These are phyloP conservation scores for Ampelomyces quisqualis DNA, from an alignment of 2,329 filamentous ascomycete species.

Conservation along the genomic window DNA sequence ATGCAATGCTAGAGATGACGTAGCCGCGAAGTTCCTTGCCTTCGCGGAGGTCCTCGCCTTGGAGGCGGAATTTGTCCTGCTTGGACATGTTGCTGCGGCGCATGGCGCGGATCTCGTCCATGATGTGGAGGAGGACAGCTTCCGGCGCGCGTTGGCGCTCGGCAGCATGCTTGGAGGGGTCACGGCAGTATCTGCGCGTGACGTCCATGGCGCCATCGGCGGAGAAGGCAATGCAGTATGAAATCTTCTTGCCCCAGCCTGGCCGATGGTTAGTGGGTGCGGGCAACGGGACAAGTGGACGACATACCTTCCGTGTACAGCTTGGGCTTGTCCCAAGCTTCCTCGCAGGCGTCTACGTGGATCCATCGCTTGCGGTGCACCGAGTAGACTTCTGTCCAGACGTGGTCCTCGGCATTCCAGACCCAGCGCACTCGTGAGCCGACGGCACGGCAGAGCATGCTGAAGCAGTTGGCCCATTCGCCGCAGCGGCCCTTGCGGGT, in stretches of 20 bases:
- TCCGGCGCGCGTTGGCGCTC: constrained; percentile 80
- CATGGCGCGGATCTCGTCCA: constrained; percentile 84
- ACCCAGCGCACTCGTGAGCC: constrained; percentile 93
- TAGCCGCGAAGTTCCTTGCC: constrained; percentile 73
- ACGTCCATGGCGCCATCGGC: constrained; percentile 76
- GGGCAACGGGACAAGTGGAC: neutral
- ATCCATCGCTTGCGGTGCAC: constrained; percentile 92
- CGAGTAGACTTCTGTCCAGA: constrained; percentile 97
- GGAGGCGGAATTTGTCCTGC: constrained; percentile 76
- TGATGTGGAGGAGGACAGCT: constrained; percentile 85
- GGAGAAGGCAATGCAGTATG: constrained; percentile 95
- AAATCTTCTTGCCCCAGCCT: constrained; percentile 94
- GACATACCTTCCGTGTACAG: constrained; percentile 78
- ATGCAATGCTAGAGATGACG: constrained; percentile 71
- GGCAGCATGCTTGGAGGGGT: constrained; percentile 66
- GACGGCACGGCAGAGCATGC: constrained; percentile 93
- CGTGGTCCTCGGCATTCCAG: constrained; percentile 96
- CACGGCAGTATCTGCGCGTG: constrained; percentile 69
- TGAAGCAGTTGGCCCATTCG: constrained; percentile 98
- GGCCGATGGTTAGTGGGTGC: constrained; percentile 12
- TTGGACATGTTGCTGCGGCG: constrained; percentile 83
- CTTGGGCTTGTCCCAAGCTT: constrained; percentile 89
- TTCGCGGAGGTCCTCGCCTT: constrained; percentile 77
- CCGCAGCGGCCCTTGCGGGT: constrained; percentile 83
- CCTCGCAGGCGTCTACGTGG: constrained; percentile 94